Base-by-base conservation (phyloP, 75 land plant genomes). In the Ceratopteris richardii region DNA sequence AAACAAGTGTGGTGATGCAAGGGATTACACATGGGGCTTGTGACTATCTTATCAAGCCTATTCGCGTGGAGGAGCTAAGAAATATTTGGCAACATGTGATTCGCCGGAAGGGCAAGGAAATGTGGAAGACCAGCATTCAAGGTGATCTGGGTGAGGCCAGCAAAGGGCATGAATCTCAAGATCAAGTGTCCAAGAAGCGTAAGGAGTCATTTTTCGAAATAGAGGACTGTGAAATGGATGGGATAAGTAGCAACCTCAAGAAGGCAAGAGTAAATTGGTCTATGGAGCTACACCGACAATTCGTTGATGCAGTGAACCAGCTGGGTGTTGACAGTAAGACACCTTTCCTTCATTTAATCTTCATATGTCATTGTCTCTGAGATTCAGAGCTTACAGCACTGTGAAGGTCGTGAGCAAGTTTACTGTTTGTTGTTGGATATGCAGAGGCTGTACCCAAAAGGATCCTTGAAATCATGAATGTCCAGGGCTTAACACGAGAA, bases 61-160 rank as follows among this genome's bases (percentile, higher is more conserved):
- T 90, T 16, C 71, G 87, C 13, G 71, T 81, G 29, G 90, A 90
- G 41, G 86, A 80, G 19, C 69, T 90, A n/a, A 76, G 77, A 69
- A 86, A 86, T 56, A 86, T 90, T 61, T 90, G 96, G 96, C 90
- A 86, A 67, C 96, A 90, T 51, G 87, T 90, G 25, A 75, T 87
- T 36, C 58, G 96, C 24, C 78, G 48, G 60, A 70, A 59, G 27
- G 47, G 62, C 17, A 63, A 62, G n/a, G 71, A 69, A 10, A 19
- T 39, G 12, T 14, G 52, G 29, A 54, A 31, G 9, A 55, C 18
- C 22, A 23, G 23, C 31, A 51, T 26, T 28, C 70, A 51, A 60
- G 76, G 66, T 14, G 76, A 73, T 29, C 70, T 66, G 50, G 76
- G 70, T 48, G 76, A 73, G 7, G 29, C 13, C 37, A 31, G 27